phyloP scores from a whole-genome alignment of 352 stramenopile species.

The Pythium diclinum region DNA sequence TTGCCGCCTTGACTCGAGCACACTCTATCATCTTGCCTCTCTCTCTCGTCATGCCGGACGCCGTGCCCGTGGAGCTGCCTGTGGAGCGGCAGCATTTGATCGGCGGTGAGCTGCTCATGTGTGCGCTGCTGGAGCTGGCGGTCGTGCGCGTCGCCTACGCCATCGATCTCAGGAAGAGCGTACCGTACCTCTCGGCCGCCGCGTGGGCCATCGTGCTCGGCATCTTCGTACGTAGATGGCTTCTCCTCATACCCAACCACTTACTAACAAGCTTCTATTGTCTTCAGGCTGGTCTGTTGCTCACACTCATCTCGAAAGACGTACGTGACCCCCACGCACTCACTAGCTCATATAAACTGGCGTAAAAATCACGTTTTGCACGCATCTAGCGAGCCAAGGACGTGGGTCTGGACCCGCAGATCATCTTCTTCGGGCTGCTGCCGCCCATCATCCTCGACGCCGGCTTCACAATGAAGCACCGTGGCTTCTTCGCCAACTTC shows the following conservation, averaged over 20 bases:
- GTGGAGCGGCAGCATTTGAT: conserved; percentile 31
- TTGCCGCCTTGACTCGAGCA: background rate
- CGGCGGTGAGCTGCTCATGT: conserved; percentile 44
- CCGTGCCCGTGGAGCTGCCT: conserved; percentile 1
- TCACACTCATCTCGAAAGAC: conserved; percentile 22
- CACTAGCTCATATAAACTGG: too few relatives aligned
- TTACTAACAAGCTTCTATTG: background rate
- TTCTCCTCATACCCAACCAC: background rate
- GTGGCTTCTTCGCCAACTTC: conserved; percentile 52
- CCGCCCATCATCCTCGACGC: conserved; percentile 64
- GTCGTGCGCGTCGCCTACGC: conserved; percentile 58
- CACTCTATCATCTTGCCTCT: background rate
- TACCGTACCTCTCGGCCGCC: conserved; percentile 44
- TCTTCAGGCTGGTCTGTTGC: conserved; percentile 14
- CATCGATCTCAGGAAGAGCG: conserved; percentile 38
- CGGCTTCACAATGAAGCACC: conserved; percentile 59
- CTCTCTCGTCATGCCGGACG: conserved; percentile 1
- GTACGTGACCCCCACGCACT: conserved; percentile 7
- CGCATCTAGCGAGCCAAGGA: conserved; percentile 25
- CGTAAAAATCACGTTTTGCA: too few relatives aligned
- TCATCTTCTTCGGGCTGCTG: conserved; percentile 57
- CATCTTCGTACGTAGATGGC: conserved; percentile 27
- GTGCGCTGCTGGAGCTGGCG: conserved; percentile 43
- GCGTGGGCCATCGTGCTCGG: conserved; percentile 56
- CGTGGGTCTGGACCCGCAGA: conserved; percentile 41